Conservation (phyloP, 768 basidiomycete species). For the Mrakia blollopis region DNA sequence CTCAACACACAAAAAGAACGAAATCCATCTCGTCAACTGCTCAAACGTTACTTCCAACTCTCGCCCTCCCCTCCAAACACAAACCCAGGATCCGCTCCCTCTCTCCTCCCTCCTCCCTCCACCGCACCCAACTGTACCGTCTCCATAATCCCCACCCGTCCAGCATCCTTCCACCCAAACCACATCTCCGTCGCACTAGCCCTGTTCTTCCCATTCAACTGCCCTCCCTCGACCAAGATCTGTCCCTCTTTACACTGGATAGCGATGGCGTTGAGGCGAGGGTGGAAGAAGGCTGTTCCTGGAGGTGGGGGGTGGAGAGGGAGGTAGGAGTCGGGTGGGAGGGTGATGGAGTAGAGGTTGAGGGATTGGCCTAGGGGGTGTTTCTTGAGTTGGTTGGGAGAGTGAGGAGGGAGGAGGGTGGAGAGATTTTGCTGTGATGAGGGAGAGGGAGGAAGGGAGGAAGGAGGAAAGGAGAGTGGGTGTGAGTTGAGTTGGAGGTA, state of each 20-base stretch:
- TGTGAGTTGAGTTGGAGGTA: too few relatives aligned
- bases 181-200: constrained; percentile 1
- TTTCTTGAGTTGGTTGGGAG: not conserved
- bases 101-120: not conserved
- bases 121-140: not conserved
- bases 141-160: constrained; percentile 15
- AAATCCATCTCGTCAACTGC: not conserved
- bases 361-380: not conserved
- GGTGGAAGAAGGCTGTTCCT: constrained; percentile 11
- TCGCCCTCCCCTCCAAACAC: not conserved
- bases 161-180: constrained; percentile 13
- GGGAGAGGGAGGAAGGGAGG: too few relatives aligned
- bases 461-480: too few relatives aligned
- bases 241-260: constrained; percentile 10
- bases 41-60: not conserved
- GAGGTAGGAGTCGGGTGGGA: not conserved
- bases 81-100: not conserved
- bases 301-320: not conserved
- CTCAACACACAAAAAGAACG: not conserved
- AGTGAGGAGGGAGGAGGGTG: constrained; percentile 17
- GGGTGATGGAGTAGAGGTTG: not conserved
- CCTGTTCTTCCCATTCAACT: not conserved
- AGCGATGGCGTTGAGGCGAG: not conserved
- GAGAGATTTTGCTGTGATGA: constrained; percentile 10
- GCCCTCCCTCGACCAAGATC: not conserved